These are phyloP conservation scores for Hericium coralloides DNA, from an alignment of 768 basidiomycete genomes.

Conservation along the genomic window DNA sequence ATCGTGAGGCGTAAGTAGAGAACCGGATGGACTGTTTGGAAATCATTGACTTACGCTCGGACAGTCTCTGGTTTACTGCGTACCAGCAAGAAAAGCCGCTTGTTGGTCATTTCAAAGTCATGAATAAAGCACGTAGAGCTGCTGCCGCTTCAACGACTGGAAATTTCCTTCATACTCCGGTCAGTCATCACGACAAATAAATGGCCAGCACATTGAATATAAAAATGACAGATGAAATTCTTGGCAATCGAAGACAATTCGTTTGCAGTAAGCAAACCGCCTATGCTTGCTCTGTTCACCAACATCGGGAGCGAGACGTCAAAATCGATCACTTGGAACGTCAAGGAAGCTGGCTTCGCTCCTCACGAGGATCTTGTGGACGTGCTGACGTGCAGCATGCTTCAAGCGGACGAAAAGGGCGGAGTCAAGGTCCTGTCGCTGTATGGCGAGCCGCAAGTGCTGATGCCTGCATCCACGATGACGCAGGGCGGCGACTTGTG, in stretches of 20 bases:
- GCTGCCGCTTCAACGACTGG: conserved; percentile 33
- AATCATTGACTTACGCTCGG: background rate
- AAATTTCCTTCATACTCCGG: conserved; percentile 37
- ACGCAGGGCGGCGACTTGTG: conserved; percentile 16
- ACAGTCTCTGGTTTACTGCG: conserved; percentile 51
- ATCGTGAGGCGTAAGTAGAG: conserved; percentile 39
- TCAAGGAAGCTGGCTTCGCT: conserved; percentile 30
- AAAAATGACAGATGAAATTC: conserved; percentile 34
- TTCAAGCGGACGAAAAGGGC: conserved; percentile 31
- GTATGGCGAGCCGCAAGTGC: conserved; percentile 38
- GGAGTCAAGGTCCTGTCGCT: conserved; percentile 29
- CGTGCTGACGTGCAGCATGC: conserved; percentile 37
- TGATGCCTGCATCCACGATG: conserved; percentile 26
- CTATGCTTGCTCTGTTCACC: conserved; percentile 46
- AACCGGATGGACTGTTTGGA: too few relatives aligned
- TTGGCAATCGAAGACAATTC: conserved; percentile 30
- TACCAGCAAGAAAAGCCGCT: conserved; percentile 44
- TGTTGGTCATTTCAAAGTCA: conserved; percentile 32
- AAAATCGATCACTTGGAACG: conserved; percentile 29
- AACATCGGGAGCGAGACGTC: conserved; percentile 38
- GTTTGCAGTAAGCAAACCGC: conserved; percentile 44
- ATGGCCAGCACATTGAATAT: too few relatives aligned
- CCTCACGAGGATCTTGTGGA: conserved; percentile 39
- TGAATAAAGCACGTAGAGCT: conserved; percentile 47
- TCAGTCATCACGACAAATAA: conserved; percentile 11